Evolutionary conservation across 1,139 yeast species (phyloP).

Genomic region (Candida sp.): DNA sequence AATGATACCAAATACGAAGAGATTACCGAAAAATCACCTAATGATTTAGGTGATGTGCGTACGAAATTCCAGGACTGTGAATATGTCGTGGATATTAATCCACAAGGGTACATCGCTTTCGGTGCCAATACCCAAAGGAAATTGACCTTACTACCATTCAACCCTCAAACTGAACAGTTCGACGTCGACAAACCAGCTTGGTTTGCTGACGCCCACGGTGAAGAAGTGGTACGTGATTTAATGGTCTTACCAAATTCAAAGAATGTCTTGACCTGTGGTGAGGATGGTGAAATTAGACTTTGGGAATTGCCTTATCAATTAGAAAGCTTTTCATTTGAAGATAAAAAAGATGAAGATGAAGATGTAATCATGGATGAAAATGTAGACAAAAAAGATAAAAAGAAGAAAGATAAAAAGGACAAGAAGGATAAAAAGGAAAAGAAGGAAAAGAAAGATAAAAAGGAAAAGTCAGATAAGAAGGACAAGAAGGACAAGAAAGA

Average conservation of each 20-base stretch:
- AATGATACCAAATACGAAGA: slow-evolving; percentile 60
- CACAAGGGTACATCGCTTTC: slow-evolving; percentile 59
- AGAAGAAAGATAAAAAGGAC: slow-evolving; percentile 21
- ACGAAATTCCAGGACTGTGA: slow-evolving; percentile 69
- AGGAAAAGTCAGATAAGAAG: slow-evolving; percentile 14
- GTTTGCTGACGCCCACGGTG: slow-evolving; percentile 77
- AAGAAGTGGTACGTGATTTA: slow-evolving; percentile 79
- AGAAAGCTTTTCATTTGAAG: slow-evolving; percentile 4
- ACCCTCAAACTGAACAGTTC: slow-evolving; percentile 44
- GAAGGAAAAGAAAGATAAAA: slow-evolving; percentile 20
- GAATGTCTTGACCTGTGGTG: slow-evolving; percentile 73
- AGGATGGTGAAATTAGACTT: slow-evolving; percentile 70
- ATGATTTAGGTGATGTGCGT: slow-evolving; percentile 79
- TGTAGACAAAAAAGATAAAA: slow-evolving; percentile 18
- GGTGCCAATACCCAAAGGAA: slow-evolving; percentile 59
- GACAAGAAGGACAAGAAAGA: slow-evolving; percentile 20
- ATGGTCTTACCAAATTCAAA: slow-evolving; percentile 32
- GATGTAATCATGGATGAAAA: slow-evolving; percentile 11
- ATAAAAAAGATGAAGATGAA: slow-evolving; percentile 7
- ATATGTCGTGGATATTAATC: slow-evolving; percentile 72
- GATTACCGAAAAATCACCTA: slow-evolving; percentile 50
- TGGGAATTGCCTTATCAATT: slow-evolving; percentile 51
- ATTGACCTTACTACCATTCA: slow-evolving; percentile 54
- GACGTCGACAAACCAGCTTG: slow-evolving; percentile 29
- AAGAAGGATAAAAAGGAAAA: slow-evolving; percentile 22